phyloP scores from a whole-genome alignment of 2,329 filamentous ascomycete genomes.

The Colletotrichum abscissum region DNA sequence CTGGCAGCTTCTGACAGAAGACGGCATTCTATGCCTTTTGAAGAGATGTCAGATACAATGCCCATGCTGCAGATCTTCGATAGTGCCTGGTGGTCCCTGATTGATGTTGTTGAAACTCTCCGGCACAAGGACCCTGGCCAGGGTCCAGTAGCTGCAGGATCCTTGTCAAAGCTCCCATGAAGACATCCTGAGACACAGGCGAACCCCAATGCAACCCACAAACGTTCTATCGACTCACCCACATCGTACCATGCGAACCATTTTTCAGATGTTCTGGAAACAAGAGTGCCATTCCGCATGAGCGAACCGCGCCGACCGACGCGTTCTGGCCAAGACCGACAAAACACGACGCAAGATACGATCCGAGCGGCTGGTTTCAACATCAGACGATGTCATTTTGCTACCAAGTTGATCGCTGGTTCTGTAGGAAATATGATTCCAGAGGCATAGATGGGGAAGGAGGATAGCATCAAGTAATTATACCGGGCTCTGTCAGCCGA shows the following conservation, averaged over 20 bases:
- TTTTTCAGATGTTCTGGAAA: conserved; percentile 30
- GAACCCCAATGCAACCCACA: conserved; percentile 19
- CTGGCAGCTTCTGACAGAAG: not conserved
- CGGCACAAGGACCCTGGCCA: conserved; percentile 21
- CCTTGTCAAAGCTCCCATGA: conserved; percentile 24
- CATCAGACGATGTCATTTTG: conserved; percentile 27
- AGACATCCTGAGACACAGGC: conserved; percentile 27
- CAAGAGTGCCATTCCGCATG: conserved; percentile 10
- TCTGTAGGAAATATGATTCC: conserved; percentile 12
- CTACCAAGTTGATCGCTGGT: not conserved
- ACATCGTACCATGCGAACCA: conserved; percentile 29
- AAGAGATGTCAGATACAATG: conserved; percentile 8
- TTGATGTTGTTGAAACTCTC: conserved; percentile 19
- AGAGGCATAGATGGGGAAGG: not conserved
- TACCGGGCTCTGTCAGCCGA: conserved; percentile 14
- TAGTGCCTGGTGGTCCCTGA: conserved; percentile 1
- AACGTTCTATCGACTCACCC: conserved; percentile 29
- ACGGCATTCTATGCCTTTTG: not conserved
- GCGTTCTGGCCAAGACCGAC: conserved; percentile 18
- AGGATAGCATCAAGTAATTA: conserved; percentile 25
- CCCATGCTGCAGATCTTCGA: conserved; percentile 12
- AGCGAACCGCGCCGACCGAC: conserved; percentile 3
- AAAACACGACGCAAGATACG: conserved; percentile 17
- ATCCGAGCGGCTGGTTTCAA: conserved; percentile 34
- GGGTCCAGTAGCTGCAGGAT: conserved; percentile 22